Conservation (phyloP, 2,329 filamentous ascomycete genomes). For the Aspergillus caelatus region DNA sequence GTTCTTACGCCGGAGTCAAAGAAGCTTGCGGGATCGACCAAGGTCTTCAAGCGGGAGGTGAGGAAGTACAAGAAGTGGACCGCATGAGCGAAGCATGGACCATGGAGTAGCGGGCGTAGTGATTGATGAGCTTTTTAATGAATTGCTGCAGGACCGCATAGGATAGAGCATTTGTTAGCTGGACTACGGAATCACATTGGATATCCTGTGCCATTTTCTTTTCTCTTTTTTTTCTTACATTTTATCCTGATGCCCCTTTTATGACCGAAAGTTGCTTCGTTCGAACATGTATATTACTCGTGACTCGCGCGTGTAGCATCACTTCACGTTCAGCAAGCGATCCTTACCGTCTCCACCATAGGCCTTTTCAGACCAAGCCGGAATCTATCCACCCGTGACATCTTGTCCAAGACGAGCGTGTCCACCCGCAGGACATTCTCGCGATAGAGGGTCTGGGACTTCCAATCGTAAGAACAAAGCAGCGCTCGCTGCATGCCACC, state of each 20-base stretch:
- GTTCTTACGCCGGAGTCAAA: conserved; percentile 33
- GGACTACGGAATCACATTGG: neutral
- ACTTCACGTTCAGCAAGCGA: too few species aligned
- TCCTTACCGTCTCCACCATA: too few species aligned
- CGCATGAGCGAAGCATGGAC: neutral
- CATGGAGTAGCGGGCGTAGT: neutral
- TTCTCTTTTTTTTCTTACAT: too few species aligned
- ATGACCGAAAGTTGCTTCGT: too few species aligned
- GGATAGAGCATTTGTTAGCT: neutral
- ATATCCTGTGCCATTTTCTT: neutral
- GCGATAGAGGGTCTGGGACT: conserved; percentile 22
- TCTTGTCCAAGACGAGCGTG: conserved; percentile 12
- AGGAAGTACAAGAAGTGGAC: neutral
- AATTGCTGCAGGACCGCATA: neutral
- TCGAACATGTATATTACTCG: too few species aligned
- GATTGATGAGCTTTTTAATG: neutral
- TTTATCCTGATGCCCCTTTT: too few species aligned
- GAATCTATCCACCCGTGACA: too few species aligned
- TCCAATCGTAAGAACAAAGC: conserved; percentile 51
- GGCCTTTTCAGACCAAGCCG: too few species aligned
- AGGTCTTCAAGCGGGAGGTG: neutral
- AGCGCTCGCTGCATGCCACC: conserved; percentile 52
- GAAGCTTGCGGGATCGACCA: neutral
- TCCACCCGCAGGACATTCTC: conserved; percentile 49
- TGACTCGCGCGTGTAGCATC: too few species aligned